Evolutionary conservation across 129 eudicot genomes (phyloP).

Genomic region (Gnaphalium uliginosum): DNA sequence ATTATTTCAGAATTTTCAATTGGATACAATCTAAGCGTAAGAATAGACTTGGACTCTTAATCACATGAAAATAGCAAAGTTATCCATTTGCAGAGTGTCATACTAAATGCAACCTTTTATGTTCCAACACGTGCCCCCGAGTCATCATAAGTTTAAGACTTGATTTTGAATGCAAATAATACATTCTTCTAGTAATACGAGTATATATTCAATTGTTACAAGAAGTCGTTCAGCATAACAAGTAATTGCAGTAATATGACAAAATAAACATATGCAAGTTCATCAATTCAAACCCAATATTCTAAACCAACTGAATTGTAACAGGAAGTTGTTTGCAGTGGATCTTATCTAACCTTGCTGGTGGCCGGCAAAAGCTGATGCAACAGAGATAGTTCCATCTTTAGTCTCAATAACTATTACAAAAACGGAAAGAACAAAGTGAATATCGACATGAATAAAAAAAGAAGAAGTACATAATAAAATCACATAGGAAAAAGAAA

Average conservation of each 20-base stretch:
- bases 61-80: too few species aligned
- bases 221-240: not conserved
- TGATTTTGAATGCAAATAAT: not conserved
- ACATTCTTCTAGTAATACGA: not conserved
- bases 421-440: not conserved
- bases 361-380: constrained; percentile 72
- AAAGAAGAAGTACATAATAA: too few species aligned
- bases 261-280: too few species aligned
- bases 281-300: not conserved
- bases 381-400: constrained; percentile 45
- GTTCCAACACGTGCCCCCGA: too few species aligned
- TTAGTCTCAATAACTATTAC: constrained; percentile 1
- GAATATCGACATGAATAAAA: not conserved
- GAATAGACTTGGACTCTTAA: too few species aligned
- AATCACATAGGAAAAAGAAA: too few species aligned
- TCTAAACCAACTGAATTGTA: constrained; percentile 2
- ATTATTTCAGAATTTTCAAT: too few species aligned
- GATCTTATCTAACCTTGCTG: constrained; percentile 32
- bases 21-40: too few species aligned
- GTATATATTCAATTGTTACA: not conserved
- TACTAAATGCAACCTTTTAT: too few species aligned
- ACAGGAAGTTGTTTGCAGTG: not conserved
- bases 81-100: too few species aligned
- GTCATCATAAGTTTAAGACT: too few species aligned
- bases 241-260: not conserved